These are phyloP conservation scores for Tillandsia fasciculata DNA, from an alignment of 176 grass and related monocot species.

Conservation along the genomic window DNA sequence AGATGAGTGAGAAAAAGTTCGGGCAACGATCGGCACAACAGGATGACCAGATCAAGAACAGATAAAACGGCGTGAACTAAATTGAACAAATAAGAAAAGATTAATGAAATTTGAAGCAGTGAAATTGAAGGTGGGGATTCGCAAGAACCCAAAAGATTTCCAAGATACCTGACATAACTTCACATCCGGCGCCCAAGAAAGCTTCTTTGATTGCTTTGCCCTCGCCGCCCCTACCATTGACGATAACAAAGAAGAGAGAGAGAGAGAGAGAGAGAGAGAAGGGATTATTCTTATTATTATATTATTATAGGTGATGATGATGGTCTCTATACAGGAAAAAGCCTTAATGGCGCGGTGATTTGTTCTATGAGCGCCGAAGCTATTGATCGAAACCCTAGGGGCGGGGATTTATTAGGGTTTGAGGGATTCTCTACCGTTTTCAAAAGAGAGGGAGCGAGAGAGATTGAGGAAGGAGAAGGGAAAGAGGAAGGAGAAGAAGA, in stretches of 20 bases:
- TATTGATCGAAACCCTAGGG: background rate
- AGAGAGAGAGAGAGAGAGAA: too few relatives aligned
- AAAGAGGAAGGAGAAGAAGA: background rate
- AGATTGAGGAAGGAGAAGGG: background rate
- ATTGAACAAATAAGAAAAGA: too few relatives aligned
- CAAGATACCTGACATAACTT: constrained; percentile 3
- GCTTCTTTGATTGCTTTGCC: background rate
- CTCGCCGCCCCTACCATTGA: background rate
- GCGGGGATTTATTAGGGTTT: background rate
- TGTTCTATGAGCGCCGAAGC: background rate
- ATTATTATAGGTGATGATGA: too few relatives aligned
- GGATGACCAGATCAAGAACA: too few relatives aligned
- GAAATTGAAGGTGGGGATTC: too few relatives aligned
- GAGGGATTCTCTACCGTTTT: background rate
- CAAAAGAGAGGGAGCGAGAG: background rate
- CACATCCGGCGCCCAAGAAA: background rate
- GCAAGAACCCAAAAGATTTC: too few relatives aligned
- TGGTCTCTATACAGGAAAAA: background rate
- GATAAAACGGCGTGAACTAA: too few relatives aligned
- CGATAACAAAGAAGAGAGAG: background rate
- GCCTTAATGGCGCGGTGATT: background rate
- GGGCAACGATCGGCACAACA: too few relatives aligned
- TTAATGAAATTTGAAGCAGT: too few relatives aligned
- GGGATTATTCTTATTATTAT: too few relatives aligned
- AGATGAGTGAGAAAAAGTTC: too few relatives aligned